A percentile compares a stretch with the other conserved stretches of the same genome.
These are phyloP conservation scores for Lenwebbia sp. DNA, from an alignment of 345 rosid species.

Conservation along the genomic window DNA sequence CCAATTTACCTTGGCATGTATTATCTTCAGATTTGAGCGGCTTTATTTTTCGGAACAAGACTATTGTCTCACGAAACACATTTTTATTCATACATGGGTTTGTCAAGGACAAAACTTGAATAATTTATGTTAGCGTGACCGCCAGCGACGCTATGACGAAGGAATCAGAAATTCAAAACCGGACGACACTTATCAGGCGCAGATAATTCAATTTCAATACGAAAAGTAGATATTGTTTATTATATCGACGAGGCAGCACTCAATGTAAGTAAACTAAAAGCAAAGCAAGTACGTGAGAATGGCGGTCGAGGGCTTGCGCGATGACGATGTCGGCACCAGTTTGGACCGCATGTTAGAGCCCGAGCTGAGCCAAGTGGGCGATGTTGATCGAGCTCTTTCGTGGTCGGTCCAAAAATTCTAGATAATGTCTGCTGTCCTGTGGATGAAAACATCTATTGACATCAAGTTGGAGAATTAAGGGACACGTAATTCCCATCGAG, in stretches of 20 bases:
- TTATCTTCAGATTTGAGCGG: background rate
- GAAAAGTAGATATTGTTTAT: background rate
- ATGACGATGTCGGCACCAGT: background rate
- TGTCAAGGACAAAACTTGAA: too few relatives aligned
- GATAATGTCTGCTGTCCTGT: background rate
- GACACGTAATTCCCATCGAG: background rate
- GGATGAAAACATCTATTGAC: background rate
- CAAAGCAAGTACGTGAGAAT: background rate
- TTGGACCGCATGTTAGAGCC: background rate
- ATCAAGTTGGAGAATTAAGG: background rate
- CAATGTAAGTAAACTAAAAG: background rate
- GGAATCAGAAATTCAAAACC: background rate
- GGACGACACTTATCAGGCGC: background rate
- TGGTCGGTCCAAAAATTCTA: background rate
- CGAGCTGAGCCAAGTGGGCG: background rate
- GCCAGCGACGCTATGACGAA: background rate
- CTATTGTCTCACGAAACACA: background rate
- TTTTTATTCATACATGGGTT: background rate
- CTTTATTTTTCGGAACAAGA: background rate
- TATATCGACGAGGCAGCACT: background rate
- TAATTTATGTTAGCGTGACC: background rate
- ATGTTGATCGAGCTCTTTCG: background rate
- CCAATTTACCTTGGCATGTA: background rate
- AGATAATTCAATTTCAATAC: background rate
- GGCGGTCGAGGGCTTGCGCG: background rate